Conservation (phyloP, 2,329 filamentous ascomycete species). For the Fusarium phyllophilum region DNA sequence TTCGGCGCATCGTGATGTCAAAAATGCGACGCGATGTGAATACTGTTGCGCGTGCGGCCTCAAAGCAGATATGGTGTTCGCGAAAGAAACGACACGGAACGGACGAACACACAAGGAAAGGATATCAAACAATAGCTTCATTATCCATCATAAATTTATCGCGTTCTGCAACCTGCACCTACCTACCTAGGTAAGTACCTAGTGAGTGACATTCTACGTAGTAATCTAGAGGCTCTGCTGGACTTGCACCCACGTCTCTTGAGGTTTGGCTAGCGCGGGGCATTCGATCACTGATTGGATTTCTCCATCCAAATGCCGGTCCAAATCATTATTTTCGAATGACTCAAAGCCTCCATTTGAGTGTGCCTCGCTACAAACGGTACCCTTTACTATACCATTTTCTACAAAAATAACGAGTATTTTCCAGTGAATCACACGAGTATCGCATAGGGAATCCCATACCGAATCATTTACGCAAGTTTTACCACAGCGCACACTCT, state of each 20-base stretch:
- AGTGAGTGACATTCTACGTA: not conserved
- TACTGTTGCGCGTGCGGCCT: not conserved
- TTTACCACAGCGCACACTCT: constrained; percentile 12
- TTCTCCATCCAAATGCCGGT: constrained; percentile 39
- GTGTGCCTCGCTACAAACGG: constrained; percentile 18
- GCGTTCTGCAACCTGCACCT: not conserved
- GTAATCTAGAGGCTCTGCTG: constrained; percentile 26
- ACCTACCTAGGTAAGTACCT: not conserved
- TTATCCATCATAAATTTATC: not conserved
- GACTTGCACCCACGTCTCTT: constrained; percentile 3
- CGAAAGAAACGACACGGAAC: not conserved
- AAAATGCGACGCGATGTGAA: not conserved
- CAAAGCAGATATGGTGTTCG: not conserved
- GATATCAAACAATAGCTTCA: not conserved
- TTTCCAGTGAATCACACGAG: not conserved
- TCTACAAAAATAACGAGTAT: not conserved
- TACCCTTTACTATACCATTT: constrained; percentile 3
- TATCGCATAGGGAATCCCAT: not conserved
- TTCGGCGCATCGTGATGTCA: not conserved
- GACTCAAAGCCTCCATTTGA: constrained; percentile 47
- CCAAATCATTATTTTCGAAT: constrained; percentile 46
- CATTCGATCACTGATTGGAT: constrained; percentile 31
- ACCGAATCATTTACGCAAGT: not conserved
- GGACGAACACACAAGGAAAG: not conserved
- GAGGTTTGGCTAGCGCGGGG: constrained; percentile 48